Base-by-base conservation (phyloP, 345 rosid species). In the Hirschfeldia incana region DNA sequence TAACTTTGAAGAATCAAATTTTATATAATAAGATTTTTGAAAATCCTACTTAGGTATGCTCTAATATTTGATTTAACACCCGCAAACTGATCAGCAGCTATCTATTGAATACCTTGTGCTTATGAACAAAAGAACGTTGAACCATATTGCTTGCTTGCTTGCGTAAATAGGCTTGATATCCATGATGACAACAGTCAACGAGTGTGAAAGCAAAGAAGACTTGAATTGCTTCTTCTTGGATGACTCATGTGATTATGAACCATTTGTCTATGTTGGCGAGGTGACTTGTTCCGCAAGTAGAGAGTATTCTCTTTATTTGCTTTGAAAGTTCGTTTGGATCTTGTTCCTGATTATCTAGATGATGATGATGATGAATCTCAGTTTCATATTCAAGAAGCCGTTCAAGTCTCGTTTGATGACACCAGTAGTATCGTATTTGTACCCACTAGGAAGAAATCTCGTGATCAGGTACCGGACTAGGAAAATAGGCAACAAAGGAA, bases 221-320 rank as follows among this genome's bases (percentile, higher is more conserved):
- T 17, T 79, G 12, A 28, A 73, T 1, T 73, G 29, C 30, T 79
- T 73, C 75, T 49, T 74, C 6, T 3, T 68, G 34, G 78, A 28
- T 2, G 72, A 65, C 0, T 4, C 0, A 44, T 21, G 73, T 30
- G 13, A 2, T 73, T 2, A 0, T 15, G 4, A 0, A 32, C 0
- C 73, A 15, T 11, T 59, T 3, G 0, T 0, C 15, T 12, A 33
- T 33, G 69, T 78, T 10, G 37, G 28, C 8, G 67, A 21, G 0
- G 26, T 78, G 26, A 34, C 73, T 60, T 73, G 57, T 67, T 29
- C 32, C 32, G 32, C 32, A 29, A 29, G 62, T 30, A 13, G 0
- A 16, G 9, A 46, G 8, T 59, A 44, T 46, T 67, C 32, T 4
- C 3, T 32, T 12, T 59, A 59, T 59, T 32, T 26, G 63, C 32